Base-by-base conservation (phyloP, 148 eudicot genomes). In the Bassia scoparia region DNA sequence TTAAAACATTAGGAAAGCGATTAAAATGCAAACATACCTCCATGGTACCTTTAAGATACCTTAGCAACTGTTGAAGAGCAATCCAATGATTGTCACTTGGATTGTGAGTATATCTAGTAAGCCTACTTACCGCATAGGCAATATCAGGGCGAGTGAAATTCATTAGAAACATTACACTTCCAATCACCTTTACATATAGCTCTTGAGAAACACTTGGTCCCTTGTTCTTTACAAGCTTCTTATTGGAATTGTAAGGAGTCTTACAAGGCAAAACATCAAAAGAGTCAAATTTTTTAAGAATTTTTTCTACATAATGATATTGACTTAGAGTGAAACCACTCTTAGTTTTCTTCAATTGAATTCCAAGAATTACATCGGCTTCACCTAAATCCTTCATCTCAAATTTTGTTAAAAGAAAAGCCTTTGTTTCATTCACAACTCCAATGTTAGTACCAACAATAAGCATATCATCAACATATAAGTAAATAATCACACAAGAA, bases 151-250 rank as follows among this genome's bases (percentile, higher is more conserved):
- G 30, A 7, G 35, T 60, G 33, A n/a, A 33, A n/a, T 63, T 63
- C 67, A 34, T 63, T 17, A 63, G 43, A 17, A 31, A 63, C 67
- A 63, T 63, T 23, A 63, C 43, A 63, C 67, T 63, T n/a, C n/a
- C n/a, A n/a, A n/a, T n/a, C n/a, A n/a, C n/a, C n/a, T n/a, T n/a
- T n/a, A n/a, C n/a, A n/a, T n/a, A n/a, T n/a, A n/a, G n/a, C n/a
- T n/a, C n/a, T n/a, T n/a, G n/a, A n/a, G n/a, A n/a, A n/a, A n/a
- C n/a, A n/a, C n/a, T n/a, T n/a, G n/a, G n/a, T n/a, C n/a, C n/a
- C n/a, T n/a, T n/a, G n/a, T n/a, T n/a, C n/a, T n/a, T n/a, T n/a
- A n/a, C n/a, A n/a, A n/a, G n/a, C n/a, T n/a, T n/a, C n/a, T n/a
- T n/a, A n/a, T 2, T 46, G 15, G 9, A 16, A 10, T 46, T 0